phyloP scores from a whole-genome alignment of 2,329 filamentous ascomycete genomes.

The Pezicula neosporulosa region DNA sequence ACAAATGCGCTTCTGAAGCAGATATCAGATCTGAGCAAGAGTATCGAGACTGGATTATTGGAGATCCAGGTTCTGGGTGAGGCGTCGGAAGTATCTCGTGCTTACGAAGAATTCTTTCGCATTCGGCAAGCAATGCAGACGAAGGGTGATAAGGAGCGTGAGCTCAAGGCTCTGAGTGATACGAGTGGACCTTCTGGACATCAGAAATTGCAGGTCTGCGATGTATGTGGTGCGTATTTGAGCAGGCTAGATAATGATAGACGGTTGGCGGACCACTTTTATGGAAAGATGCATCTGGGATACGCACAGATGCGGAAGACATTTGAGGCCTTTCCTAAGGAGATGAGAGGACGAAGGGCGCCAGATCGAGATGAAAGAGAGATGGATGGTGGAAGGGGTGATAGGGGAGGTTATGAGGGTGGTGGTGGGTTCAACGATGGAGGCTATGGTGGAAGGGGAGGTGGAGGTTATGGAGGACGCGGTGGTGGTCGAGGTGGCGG shows the following conservation, averaged over 20 bases:
- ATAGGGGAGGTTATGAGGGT: conserved; percentile 34
- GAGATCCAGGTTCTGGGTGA: conserved; percentile 86
- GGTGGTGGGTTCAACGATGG: conserved; percentile 18
- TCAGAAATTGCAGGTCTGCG: conserved; percentile 97
- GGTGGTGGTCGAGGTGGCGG: conserved; percentile 24
- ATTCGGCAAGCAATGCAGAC: conserved; percentile 75
- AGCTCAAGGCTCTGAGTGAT: conserved; percentile 86
- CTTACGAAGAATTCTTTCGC: conserved; percentile 84
- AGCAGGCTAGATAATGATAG: conserved; percentile 91
- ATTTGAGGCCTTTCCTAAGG: conserved; percentile 80
- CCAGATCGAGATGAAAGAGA: conserved; percentile 43
- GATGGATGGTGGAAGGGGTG: conserved; percentile 29
- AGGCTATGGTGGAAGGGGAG: conserved; percentile 16
- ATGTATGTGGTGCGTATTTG: conserved; percentile 95
- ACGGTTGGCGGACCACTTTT: conserved; percentile 93
- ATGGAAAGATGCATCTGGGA: conserved; percentile 98
- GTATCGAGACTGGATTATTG: conserved; percentile 76
- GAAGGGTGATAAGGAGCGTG: conserved; percentile 80
- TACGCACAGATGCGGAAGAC: conserved; percentile 98
- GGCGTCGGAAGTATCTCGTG: conserved; percentile 73
- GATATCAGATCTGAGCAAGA: conserved; percentile 76
- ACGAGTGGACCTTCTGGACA: conserved; percentile 91
- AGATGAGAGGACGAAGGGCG: conserved; percentile 70
- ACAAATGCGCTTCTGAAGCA: conserved; percentile 85
- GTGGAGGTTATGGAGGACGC: conserved; percentile 11